A percentile compares a stretch with the other conserved stretches of the same genome.
phyloP scores from a whole-genome alignment of 257 asterid species.

The Solanum neorickii region DNA sequence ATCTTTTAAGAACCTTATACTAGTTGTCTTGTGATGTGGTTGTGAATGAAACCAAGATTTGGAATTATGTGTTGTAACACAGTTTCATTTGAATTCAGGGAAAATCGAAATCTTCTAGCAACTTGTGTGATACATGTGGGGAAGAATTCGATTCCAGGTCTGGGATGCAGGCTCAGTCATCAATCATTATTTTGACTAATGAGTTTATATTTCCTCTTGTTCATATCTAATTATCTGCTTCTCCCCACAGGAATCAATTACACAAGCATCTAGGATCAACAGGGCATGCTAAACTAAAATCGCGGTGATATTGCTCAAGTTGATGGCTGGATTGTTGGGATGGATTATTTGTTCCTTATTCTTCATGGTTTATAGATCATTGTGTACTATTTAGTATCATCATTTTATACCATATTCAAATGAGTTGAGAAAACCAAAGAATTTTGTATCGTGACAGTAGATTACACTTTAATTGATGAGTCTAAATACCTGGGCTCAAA shows the following conservation, averaged over 20 bases:
- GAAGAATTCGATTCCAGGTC: constrained; percentile 74
- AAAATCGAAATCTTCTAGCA: constrained; percentile 25
- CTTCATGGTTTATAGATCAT: background rate
- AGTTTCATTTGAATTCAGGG: constrained; percentile 21
- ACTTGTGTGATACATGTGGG: constrained; percentile 70
- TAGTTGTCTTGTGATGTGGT: background rate
- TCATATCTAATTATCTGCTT: background rate
- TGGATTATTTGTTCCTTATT: background rate
- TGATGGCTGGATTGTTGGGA: background rate
- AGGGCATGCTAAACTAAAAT: constrained; percentile 65
- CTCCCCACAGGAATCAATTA: constrained; percentile 51
- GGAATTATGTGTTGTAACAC: background rate
- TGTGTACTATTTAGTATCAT: background rate
- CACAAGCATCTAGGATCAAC: constrained; percentile 78
- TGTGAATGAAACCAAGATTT: background rate
- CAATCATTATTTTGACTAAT: background rate
- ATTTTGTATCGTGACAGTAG: background rate
- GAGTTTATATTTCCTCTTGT: background rate
- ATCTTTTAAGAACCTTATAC: background rate
- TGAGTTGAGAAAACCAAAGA: background rate
- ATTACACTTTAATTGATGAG: background rate
- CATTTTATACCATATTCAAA: background rate
- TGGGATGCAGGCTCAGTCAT: background rate
- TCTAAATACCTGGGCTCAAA: background rate
- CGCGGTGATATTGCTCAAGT: constrained; percentile 19